Evolutionary conservation across 768 basidiomycete species (phyloP).

Genomic region (Gloeopeniophorella convolvens): DNA sequence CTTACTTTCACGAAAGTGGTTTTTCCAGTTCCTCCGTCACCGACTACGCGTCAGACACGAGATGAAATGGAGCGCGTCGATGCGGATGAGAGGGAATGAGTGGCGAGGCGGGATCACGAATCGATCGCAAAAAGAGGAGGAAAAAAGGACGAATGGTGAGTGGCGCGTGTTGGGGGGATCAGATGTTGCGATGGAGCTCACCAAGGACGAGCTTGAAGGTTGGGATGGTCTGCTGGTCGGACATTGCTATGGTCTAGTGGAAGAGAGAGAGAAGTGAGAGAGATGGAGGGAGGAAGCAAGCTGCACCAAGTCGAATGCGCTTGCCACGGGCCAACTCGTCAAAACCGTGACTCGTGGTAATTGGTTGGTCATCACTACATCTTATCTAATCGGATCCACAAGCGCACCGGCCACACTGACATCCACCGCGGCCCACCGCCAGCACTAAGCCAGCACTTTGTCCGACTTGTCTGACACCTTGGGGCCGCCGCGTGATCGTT

Average conservation of each 20-base stretch:
- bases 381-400: neutral
- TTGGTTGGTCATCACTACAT: constrained; percentile 2
- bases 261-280: constrained; percentile 29
- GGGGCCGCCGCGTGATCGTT: too few species aligned
- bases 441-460: too few species aligned
- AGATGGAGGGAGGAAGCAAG: constrained; percentile 26
- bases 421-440: too few species aligned
- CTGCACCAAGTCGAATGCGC: neutral
- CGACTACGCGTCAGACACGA: constrained; percentile 46
- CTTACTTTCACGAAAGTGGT: constrained; percentile 96
- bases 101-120: constrained; percentile 25
- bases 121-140: constrained; percentile 47
- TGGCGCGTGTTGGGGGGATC: constrained; percentile 15
- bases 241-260: constrained; percentile 33
- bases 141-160: constrained; percentile 22
- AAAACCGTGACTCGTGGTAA: constrained; percentile 19
- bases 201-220: constrained; percentile 99
- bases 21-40: constrained; percentile 96
- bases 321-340: constrained; percentile 3
- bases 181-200: constrained; percentile 35
- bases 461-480: too few species aligned
- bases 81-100: constrained; percentile 17
- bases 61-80: constrained; percentile 20
- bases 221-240: constrained; percentile 47
- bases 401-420: too few species aligned